These are phyloP conservation scores for Neoarthrinium moseri DNA, from an alignment of 2,329 filamentous ascomycete genomes.

Conservation along the genomic window DNA sequence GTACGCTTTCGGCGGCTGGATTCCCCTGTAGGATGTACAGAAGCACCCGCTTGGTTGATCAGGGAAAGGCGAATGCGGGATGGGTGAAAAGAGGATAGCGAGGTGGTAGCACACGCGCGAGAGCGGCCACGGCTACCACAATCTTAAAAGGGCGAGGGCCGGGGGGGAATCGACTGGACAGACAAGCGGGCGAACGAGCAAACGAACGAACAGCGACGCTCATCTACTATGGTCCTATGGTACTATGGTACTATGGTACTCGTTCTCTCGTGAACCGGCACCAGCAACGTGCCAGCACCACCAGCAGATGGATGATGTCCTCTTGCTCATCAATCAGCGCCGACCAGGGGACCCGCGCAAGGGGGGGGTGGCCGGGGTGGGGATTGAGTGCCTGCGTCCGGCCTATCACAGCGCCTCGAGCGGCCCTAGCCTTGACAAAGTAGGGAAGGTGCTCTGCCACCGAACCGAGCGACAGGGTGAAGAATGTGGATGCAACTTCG, in stretches of 20 bases:
- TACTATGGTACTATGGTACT: no score
- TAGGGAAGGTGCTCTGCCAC: slow-evolving; percentile 6
- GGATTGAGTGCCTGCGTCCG: neutral
- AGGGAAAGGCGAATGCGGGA: slow-evolving; percentile 47
- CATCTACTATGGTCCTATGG: no score
- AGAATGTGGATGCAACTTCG: neutral
- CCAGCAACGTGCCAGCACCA: neutral
- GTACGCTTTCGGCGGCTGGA: slow-evolving; percentile 30
- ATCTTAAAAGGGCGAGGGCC: slow-evolving; percentile 32
- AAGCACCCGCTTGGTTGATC: slow-evolving; percentile 40
- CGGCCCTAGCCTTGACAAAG: slow-evolving; percentile 1
- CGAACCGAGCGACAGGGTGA: slow-evolving; percentile 1
- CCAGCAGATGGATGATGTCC: neutral
- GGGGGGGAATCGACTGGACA: slow-evolving; percentile 10
- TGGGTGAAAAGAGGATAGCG: slow-evolving; percentile 51
- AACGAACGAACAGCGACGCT: no score
- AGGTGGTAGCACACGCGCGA: slow-evolving; percentile 46
- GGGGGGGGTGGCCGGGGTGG: neutral
- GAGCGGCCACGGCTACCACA: slow-evolving; percentile 37
- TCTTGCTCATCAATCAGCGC: neutral
- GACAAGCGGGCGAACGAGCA: no score
- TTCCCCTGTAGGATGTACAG: slow-evolving; percentile 40
- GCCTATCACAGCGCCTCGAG: neutral
- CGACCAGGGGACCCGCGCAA: neutral
- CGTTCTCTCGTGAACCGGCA: no score